Percentiles rank a stretch among this genome's conserved stretches.
Conservation (phyloP, 2,329 filamentous ascomycete genomes). For the Plectosphaerella sp. region DNA sequence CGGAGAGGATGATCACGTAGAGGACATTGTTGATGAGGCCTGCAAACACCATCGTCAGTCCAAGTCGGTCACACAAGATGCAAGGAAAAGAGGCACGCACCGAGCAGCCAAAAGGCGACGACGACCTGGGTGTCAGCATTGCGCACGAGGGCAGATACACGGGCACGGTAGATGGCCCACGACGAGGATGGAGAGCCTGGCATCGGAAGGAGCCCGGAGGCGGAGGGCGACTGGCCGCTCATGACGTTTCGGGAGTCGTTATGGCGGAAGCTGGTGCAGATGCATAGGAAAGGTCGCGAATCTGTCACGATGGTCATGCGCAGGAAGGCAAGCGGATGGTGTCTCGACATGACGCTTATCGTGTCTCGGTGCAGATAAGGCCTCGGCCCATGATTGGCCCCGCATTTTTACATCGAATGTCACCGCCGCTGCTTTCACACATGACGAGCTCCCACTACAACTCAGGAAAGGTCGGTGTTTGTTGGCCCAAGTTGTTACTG, state of each 20-base stretch:
- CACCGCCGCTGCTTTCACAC: too few species aligned
- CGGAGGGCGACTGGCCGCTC: conserved; percentile 34
- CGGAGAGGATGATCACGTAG: conserved; percentile 94
- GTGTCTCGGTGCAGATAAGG: too few species aligned
- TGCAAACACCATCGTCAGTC: conserved; percentile 26
- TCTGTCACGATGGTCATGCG: not conserved
- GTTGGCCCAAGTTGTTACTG: too few species aligned
- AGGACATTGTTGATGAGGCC: conserved; percentile 95
- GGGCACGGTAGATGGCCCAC: conserved; percentile 68
- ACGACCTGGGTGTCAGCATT: conserved; percentile 69
- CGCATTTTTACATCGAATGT: too few species aligned
- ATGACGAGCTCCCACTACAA: too few species aligned
- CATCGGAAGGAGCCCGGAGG: conserved; percentile 48
- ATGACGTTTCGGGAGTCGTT: conserved; percentile 9
- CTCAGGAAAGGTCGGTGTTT: too few species aligned
- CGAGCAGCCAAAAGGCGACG: conserved; percentile 88
- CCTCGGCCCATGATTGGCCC: too few species aligned
- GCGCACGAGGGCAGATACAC: conserved; percentile 58
- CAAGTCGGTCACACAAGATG: not conserved
- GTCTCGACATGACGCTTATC: not conserved
- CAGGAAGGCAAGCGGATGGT: not conserved
- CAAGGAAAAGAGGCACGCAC: conserved; percentile 39
- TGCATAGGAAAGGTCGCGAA: not conserved
- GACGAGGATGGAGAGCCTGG: conserved; percentile 59
- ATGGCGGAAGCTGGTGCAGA: not conserved